Evolutionary conservation across 1,284 basidiomycete genomes (phyloP), one percentile per base, ranked within the genome.

Genomic region (Flammula alnicola): DNA sequence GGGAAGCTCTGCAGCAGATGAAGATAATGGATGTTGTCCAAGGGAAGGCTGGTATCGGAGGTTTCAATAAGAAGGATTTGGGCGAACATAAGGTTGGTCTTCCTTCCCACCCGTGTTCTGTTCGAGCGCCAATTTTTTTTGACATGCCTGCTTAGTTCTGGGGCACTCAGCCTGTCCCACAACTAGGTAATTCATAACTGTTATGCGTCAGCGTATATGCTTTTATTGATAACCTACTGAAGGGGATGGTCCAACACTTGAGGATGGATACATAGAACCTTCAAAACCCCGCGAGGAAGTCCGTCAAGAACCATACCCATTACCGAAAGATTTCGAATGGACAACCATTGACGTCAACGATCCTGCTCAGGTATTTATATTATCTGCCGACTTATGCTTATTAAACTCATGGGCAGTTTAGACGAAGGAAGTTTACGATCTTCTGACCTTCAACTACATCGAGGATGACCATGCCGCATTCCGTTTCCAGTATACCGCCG

Each of bases 251-350:
- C 75, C 78, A 17, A 80, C 83, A 0, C 56, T 78, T 16, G 83
- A 83, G 45, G 95, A 98, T 68, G 96, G 97, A 1, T 88, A 83
- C 43, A 97, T 99, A 53, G 94, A 99, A 60, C 81, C 88, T 11
- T 85, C 88, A 8, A 88, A 86, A 61, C 82, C 89, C 6, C 74
- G 78, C 19, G 84, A 86, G 50, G 81, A 96, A 62, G 87, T 99
- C 52, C 84, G 89, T 17, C 87, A 95, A 64, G 90, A 95, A 14
- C 86, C 95, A 3, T 91, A 93, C 63, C 83, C 89, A 3, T 74
- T 99, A 9, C 97, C 94, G 2, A 88, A 88, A 54, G 95, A 98
- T 49, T 99, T 98, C 59, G 91, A 91, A 65, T 99, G 97, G 97
- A 83, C 83, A 23, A 80, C 77, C 3, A 66, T 99, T 30, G 92